Base-by-base conservation (phyloP, 2,329 filamentous ascomycete genomes). In the Mycocentrospora acerina region DNA sequence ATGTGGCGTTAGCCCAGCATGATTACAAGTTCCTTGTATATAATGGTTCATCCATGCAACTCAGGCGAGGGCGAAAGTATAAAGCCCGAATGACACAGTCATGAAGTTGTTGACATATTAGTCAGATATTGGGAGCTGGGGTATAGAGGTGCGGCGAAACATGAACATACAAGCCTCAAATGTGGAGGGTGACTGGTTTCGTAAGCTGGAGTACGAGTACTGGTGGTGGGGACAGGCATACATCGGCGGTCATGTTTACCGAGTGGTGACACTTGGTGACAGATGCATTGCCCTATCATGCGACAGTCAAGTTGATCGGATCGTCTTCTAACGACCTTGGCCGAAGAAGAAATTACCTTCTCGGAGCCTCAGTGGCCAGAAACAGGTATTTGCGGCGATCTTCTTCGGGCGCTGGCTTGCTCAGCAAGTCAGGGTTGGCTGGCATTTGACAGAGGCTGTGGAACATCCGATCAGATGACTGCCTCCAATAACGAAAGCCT, bases 121-220 rank as follows among this genome's bases (percentile, higher is more conserved):
- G 54, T 53, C 41, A 57, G 47, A 46, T 51, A 44, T 38, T 45
- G 42, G 42, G 51, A 57, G 46, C 49, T 53, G 52, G 53, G 49
- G 35, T 13, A 27, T 18, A 35, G 33, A 32, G 34, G 32, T 39
- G 40, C 40, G n/a, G 41, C 36, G 32, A 17, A 18, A 19, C 14
- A 13, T n/a, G 11, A 30, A 15, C 26, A 29, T 25, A 33, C 16
- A 13, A 10, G 15, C 12, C 10, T 29, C 14, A n/a, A 13, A 12
- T 4, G 17, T n/a, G 25, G 29, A 14, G 24, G 15, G 16, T 22
- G 13, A 24, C 13, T 11, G 9, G 30, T 8, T 33, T 12, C 12
- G 36, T 33, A 29, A 33, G 35, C 34, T 24, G 26, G 12, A 29
- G 14, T 18, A 18, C 17, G 16, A 17, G 10, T 9, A 14, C 24